Base-by-base conservation (phyloP, 345 rosid species). In the Brassica rapa region DNA sequence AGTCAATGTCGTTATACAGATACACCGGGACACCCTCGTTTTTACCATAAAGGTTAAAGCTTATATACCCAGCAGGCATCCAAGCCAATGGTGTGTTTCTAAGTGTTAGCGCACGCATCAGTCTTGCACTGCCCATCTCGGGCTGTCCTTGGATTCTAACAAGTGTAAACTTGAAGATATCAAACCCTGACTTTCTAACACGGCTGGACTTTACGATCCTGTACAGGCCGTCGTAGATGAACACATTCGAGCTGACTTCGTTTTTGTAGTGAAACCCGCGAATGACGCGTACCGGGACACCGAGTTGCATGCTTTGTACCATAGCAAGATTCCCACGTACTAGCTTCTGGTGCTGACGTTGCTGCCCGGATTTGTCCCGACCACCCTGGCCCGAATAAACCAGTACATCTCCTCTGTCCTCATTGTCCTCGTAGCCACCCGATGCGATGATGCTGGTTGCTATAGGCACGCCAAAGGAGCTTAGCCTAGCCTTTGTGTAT, bases 191-290 rank as follows among this genome's bases (percentile, higher is more conserved):
- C 80, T 87, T 93, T 7, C 84, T 84, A 81, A 85, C 94, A 65
- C 86, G 86, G 93, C 93, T 88, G 43, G 83, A 89, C 8, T 89
- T 86, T 43, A 70, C 68, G 80, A 92, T 88, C 87, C 62, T 88
- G 61, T 94, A 92, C 62, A 92, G 43, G 1, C 97, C 98, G 76
- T 94, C 98, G 75, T 94, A 94, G 27, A 94, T 93, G 76, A 91
- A 94, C n/a, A 92, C 83, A 76, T 86, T 89, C 19, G 75, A 77
- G 24, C 79, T 84, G 12, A 83, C 66, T 21, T 72, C 73, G 41
- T 87, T 88, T 6, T 86, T 84, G 69, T 88, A 88, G 69, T 85
- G 86, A 16, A 92, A 66, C 10, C 93, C 95, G 79, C 95, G 84
- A 24, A 89, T 89, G 37, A 92, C 97, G 51, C 95, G 85, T 25